A percentile compares a stretch with the other conserved stretches of the same genome.
phyloP scores from a whole-genome alignment of 108 stramenopile genomes.

The Cyclotella distinguenda region DNA sequence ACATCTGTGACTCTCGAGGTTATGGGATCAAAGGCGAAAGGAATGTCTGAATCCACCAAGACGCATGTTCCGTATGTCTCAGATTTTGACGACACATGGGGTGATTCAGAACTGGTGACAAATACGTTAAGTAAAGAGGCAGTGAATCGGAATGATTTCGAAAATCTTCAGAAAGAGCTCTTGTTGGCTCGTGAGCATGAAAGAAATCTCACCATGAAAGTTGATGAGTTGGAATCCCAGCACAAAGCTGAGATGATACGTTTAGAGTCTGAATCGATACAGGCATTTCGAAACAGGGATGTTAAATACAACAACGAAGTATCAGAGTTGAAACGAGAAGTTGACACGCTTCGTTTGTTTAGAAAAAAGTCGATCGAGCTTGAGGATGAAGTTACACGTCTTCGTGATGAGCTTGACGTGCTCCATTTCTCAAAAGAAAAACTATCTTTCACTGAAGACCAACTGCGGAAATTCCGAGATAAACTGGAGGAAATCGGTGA shows the following conservation, averaged over 20 bases:
- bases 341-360: constrained; percentile 36
- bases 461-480: constrained; percentile 65
- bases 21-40: no score
- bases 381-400: constrained; percentile 51
- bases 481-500: constrained; percentile 65
- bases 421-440: constrained; percentile 57
- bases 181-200: constrained; percentile 51
- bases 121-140: constrained; percentile 7
- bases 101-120: neutral
- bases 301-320: constrained; percentile 46
- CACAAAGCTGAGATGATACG: constrained; percentile 73
- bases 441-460: constrained; percentile 58
- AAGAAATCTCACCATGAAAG: constrained; percentile 35
- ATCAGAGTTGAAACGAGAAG: constrained; percentile 33
- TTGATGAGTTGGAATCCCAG: constrained; percentile 54
- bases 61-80: no score
- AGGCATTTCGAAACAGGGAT: constrained; percentile 37
- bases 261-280: constrained; percentile 50
- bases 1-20: no score
- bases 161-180: constrained; percentile 45
- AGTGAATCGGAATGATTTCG: constrained; percentile 8
- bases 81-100: neutral
- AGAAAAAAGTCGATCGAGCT: constrained; percentile 31
- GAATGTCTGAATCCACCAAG: no score
- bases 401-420: constrained; percentile 79